phyloP scores from a whole-genome alignment of 2,329 filamentous ascomycete genomes.

The Xylaria sp. region DNA sequence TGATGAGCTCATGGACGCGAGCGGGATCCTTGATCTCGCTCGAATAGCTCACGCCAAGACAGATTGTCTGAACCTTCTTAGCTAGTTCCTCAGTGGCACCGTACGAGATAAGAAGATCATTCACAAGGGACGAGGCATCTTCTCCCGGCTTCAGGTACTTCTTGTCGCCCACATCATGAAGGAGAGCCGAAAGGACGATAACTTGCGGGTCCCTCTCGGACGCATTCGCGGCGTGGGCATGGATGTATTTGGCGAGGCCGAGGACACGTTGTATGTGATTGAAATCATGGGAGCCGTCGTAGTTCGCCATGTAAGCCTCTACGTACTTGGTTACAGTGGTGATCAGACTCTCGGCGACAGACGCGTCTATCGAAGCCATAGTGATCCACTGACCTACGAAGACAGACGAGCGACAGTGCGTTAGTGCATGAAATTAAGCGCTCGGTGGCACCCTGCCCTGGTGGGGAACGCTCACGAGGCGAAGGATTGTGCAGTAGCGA shows the following conservation, averaged over 20 bases:
- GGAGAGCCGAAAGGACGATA: slow-evolving; percentile 75
- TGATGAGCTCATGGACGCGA: slow-evolving; percentile 70
- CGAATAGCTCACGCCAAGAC: slow-evolving; percentile 81
- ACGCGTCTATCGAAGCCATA: slow-evolving; percentile 44
- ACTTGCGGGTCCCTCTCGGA: slow-evolving; percentile 60
- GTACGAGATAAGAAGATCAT: slow-evolving; percentile 63
- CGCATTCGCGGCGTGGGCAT: slow-evolving; percentile 53
- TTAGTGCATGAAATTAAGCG: slow-evolving; percentile 46
- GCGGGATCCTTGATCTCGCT: slow-evolving; percentile 75
- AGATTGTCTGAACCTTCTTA: slow-evolving; percentile 75
- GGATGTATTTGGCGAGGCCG: slow-evolving; percentile 74
- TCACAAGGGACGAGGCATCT: slow-evolving; percentile 66
- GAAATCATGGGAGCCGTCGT: slow-evolving; percentile 91
- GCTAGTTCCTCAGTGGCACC: slow-evolving; percentile 71
- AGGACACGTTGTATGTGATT: slow-evolving; percentile 84
- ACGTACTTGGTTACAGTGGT: slow-evolving; percentile 71
- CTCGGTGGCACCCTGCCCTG: slow-evolving; percentile 41
- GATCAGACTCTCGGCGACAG: slow-evolving; percentile 58
- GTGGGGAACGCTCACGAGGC: slow-evolving; percentile 39
- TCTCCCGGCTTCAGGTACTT: slow-evolving; percentile 76
- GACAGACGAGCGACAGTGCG: slow-evolving; percentile 39
- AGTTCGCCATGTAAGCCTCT: slow-evolving; percentile 76
- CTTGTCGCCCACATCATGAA: slow-evolving; percentile 90
- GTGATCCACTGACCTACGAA: slow-evolving; percentile 36
- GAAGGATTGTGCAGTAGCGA: slow-evolving; percentile 23